These are phyloP conservation scores for Narthecium ossifragum DNA, from an alignment of 106 monocot species.

Conservation along the genomic window DNA sequence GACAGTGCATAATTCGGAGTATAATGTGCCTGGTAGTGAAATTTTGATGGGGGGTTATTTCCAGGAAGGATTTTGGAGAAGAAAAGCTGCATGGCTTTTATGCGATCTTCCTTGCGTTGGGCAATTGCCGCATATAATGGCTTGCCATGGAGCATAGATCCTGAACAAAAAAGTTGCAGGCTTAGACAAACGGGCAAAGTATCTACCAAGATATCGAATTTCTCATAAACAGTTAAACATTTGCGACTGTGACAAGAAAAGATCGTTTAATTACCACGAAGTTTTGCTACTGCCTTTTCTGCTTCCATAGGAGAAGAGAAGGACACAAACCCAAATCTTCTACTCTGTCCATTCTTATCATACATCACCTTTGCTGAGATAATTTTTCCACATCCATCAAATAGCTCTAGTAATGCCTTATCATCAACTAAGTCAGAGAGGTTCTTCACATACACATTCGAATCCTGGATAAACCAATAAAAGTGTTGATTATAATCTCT, in stretches of 20 bases:
- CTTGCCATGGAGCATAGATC: conserved; percentile 12
- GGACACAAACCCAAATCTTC: conserved; percentile 52
- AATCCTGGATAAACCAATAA: too few species aligned
- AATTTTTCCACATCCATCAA: conserved; percentile 35
- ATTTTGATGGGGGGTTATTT: too few species aligned
- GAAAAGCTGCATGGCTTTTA: too few species aligned
- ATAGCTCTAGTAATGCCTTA: conserved; percentile 18
- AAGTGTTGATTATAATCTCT: too few species aligned
- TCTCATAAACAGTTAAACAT: too few species aligned
- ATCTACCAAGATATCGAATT: neutral
- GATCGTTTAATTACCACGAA: conserved; percentile 49
- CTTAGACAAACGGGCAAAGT: neutral
- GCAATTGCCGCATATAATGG: conserved; percentile 22
- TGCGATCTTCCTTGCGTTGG: too few species aligned
- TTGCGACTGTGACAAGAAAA: too few species aligned
- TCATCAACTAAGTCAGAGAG: conserved; percentile 28
- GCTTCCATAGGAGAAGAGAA: conserved; percentile 43
- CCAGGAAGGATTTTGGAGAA: too few species aligned
- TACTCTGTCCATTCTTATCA: conserved; percentile 24
- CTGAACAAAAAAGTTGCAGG: conserved; percentile 1
- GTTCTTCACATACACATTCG: too few species aligned
- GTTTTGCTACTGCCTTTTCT: conserved; percentile 26
- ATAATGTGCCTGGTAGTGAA: too few species aligned
- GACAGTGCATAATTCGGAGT: too few species aligned
- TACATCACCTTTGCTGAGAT: conserved; percentile 25